Base-by-base conservation (phyloP, 2,329 filamentous ascomycete species). In the Sporothrix mexicana region DNA sequence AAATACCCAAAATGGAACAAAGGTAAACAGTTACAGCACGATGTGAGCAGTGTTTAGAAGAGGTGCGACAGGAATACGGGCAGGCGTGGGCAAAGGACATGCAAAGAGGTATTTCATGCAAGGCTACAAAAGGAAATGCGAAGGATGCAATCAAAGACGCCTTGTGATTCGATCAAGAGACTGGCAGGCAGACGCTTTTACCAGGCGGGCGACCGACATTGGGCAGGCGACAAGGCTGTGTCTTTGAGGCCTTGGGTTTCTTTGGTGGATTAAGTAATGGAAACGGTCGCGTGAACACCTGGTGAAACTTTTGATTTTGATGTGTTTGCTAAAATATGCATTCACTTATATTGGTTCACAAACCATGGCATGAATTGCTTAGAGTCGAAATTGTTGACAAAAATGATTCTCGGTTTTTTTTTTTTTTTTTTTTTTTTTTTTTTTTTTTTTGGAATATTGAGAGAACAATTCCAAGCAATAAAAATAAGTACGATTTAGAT, bases 181-280 rank as follows among this genome's bases (percentile, higher is more conserved):
- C 43, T 17, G 20, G 20, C 43, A 49, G 41, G 61, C 57, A 23
- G 41, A 36, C 30, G 30, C 3, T 36, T 36, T 36, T 20, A n/a
- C 15, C 8, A n/a, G 25, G 55, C 17, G 25, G n/a, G 55, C 36
- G 20, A 30, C 13, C 49, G 13, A 12, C 17, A 49, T n/a, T 3
- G 51, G 23, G 13, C 23, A 67, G 45, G 62, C 62, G 64, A 67
- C 64, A 67, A 51, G 64, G 45, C 64, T 67, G 64, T 67, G n/a
- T 51, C 23, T 51, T 8, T 23, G n/a, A 5, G 1, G n/a, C n/a
- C n/a, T n/a, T n/a, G 12, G 10, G 30, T 25, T 0, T 23, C 3
- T 23, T 12, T 23, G 30, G 30, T 5, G 30, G 7, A 36, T 47
- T 66, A 20, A 20, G 12, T 20, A 43, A 25, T 17, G n/a, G 12